Evolutionary conservation across 2,329 filamentous ascomycete genomes (phyloP).

Genomic region (Xylariaceae sp.): DNA sequence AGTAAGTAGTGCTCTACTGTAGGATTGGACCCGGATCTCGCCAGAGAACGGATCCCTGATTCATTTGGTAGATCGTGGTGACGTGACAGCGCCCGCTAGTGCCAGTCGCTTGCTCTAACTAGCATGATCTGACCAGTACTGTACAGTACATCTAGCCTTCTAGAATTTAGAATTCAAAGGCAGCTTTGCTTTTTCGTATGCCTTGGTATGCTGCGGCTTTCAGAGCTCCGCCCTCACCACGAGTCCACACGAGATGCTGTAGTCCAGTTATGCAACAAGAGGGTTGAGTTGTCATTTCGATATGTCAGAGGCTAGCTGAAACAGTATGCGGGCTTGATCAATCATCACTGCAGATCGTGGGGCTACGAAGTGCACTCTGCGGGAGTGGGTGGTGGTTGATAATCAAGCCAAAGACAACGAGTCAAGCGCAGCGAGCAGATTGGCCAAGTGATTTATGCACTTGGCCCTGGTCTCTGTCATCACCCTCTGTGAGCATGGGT

Average conservation of each 20-base stretch:
- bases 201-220: too few relatives aligned
- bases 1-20: too few relatives aligned
- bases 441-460: slow-evolving; percentile 14
- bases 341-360: slow-evolving; percentile 11
- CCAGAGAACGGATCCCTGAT: slow-evolving; percentile 1
- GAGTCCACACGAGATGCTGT: too few relatives aligned
- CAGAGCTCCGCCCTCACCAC: too few relatives aligned
- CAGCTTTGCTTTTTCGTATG: slow-evolving; percentile 26
- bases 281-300: slow-evolving; percentile 17
- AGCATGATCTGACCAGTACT: slow-evolving; percentile 3
- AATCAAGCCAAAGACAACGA: slow-evolving; percentile 14
- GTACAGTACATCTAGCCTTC: not conserved
- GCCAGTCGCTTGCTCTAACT: too few relatives aligned
- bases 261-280: slow-evolving; percentile 8
- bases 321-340: slow-evolving; percentile 15
- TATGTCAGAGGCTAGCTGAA: slow-evolving; percentile 22
- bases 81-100: slow-evolving; percentile 7
- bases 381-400: not conserved
- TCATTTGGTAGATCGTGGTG: slow-evolving; percentile 11
- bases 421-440: slow-evolving; percentile 13
- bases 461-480: slow-evolving; percentile 3
- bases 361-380: not conserved
- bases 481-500: slow-evolving; percentile 17
- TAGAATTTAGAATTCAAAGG: not conserved
- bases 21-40: too few relatives aligned